Evolutionary conservation across 1,284 basidiomycete genomes (phyloP).

Genomic region (Porodaedalea pini): DNA sequence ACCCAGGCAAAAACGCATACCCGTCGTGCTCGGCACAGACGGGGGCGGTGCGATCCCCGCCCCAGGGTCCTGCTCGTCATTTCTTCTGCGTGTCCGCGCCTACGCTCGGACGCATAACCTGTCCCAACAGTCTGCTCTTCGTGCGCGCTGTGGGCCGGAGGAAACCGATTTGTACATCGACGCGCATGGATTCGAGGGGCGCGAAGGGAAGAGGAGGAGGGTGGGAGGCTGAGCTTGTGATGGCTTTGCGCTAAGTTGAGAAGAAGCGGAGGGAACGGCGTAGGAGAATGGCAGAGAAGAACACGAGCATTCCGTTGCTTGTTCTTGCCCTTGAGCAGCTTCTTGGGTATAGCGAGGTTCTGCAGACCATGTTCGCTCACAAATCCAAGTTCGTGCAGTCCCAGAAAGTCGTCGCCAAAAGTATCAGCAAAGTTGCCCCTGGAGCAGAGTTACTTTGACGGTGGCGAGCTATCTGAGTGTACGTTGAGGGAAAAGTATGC

Average conservation of each 20-base stretch:
- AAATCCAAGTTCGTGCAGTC: slow-evolving; percentile 84
- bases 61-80: slow-evolving; percentile 32
- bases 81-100: slow-evolving; percentile 34
- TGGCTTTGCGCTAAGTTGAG: slow-evolving; percentile 31
- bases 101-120: slow-evolving; percentile 48
- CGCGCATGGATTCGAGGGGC: slow-evolving; percentile 59
- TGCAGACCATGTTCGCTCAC: slow-evolving; percentile 81
- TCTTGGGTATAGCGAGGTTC: slow-evolving; percentile 75
- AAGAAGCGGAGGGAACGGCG: no score
- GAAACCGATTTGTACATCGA: slow-evolving; percentile 82
- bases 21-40: neutral
- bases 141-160: slow-evolving; percentile 53
- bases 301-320: slow-evolving; percentile 43
- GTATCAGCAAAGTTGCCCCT: slow-evolving; percentile 85
- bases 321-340: slow-evolving; percentile 71
- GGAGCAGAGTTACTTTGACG: slow-evolving; percentile 12
- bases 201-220: slow-evolving; percentile 80
- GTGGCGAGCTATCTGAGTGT: slow-evolving; percentile 4
- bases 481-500: slow-evolving; percentile 30
- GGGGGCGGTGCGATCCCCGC: neutral
- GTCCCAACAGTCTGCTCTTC: slow-evolving; percentile 46
- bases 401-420: slow-evolving; percentile 92
- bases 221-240: no score
- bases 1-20: slow-evolving; percentile 1
- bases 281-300: no score